Evolutionary conservation across 306 rosid genomes (phyloP).

Genomic region (Dryas octopetala): DNA sequence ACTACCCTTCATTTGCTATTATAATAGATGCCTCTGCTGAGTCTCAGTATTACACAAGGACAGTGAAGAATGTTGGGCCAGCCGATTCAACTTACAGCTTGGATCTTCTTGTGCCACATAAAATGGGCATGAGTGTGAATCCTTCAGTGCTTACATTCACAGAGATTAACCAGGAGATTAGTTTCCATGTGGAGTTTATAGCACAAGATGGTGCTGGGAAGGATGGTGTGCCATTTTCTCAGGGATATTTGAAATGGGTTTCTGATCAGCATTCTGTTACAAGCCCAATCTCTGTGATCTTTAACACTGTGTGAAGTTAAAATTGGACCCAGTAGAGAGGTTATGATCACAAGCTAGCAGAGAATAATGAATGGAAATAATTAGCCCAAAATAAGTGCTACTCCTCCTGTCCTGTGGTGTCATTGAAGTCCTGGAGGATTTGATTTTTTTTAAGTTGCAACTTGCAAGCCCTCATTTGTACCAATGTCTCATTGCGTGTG

Average conservation of each 20-base stretch:
- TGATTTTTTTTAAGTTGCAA: too few relatives aligned
- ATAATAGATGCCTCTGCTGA: slow-evolving; percentile 1
- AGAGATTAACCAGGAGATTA: slow-evolving; percentile 35
- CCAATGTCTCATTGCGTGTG: too few relatives aligned
- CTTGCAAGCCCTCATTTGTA: too few relatives aligned
- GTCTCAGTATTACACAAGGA: slow-evolving; percentile 38
- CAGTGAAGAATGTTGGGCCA: slow-evolving; percentile 51
- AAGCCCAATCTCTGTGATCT: slow-evolving; percentile 40
- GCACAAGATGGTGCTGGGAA: slow-evolving; percentile 5
- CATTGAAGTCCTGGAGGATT: neutral
- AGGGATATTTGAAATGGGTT: slow-evolving; percentile 48
- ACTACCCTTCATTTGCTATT: slow-evolving; percentile 53
- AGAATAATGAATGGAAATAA: neutral
- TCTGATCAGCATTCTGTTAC: slow-evolving; percentile 35
- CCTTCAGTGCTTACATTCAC: slow-evolving; percentile 37
- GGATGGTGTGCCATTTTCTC: slow-evolving; percentile 20
- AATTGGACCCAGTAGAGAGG: neutral
- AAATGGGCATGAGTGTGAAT: slow-evolving; percentile 17
- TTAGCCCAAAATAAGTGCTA: neutral
- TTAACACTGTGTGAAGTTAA: neutral
- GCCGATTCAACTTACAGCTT: slow-evolving; percentile 32
- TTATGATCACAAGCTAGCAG: neutral
- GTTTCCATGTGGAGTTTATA: slow-evolving; percentile 25
- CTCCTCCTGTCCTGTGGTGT: neutral
- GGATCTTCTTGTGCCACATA: slow-evolving; percentile 26